Evolutionary conservation across 2,329 filamentous ascomycete genomes (phyloP).

Genomic region (Ascochyta rabiei): DNA sequence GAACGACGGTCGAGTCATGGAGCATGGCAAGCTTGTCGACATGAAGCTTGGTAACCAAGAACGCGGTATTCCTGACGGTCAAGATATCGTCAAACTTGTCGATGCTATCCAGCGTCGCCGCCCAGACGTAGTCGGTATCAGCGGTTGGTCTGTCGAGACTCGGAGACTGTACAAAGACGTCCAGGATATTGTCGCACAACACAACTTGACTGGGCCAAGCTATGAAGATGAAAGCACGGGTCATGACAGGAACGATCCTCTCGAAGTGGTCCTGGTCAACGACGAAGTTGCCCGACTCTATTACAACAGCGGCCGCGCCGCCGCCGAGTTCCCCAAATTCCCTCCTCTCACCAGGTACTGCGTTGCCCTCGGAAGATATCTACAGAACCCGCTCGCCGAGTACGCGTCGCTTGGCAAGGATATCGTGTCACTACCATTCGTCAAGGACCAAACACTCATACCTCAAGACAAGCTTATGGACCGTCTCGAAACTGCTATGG

Average conservation of each 20-base stretch:
- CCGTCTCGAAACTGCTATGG: slow-evolving; percentile 92
- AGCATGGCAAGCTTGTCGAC: slow-evolving; percentile 86
- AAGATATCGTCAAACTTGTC: slow-evolving; percentile 72
- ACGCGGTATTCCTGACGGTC: slow-evolving; percentile 69
- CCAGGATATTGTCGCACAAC: slow-evolving; percentile 76
- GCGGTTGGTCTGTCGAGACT: slow-evolving; percentile 87
- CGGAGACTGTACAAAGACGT: slow-evolving; percentile 82
- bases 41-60: slow-evolving; percentile 70
- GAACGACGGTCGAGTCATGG: slow-evolving; percentile 86
- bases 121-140: slow-evolving; percentile 88
- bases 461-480: slow-evolving; percentile 85
- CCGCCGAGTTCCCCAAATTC: slow-evolving; percentile 79
- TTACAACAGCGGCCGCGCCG: slow-evolving; percentile 83
- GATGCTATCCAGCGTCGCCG: slow-evolving; percentile 79
- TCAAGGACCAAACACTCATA: slow-evolving; percentile 86
- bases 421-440: slow-evolving; percentile 83
- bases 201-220: slow-evolving; percentile 77
- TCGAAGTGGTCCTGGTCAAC: slow-evolving; percentile 91
- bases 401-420: slow-evolving; percentile 93
- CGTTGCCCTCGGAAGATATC: slow-evolving; percentile 83
- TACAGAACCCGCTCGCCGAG: slow-evolving; percentile 95
- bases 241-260: slow-evolving; percentile 73
- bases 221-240: slow-evolving; percentile 78
- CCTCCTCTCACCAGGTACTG: slow-evolving; percentile 85
- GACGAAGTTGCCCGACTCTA: slow-evolving; percentile 97